Evolutionary conservation across 495 filamentous ascomycete species (phyloP).

Genomic region (Lasiosphaeria miniovina): DNA sequence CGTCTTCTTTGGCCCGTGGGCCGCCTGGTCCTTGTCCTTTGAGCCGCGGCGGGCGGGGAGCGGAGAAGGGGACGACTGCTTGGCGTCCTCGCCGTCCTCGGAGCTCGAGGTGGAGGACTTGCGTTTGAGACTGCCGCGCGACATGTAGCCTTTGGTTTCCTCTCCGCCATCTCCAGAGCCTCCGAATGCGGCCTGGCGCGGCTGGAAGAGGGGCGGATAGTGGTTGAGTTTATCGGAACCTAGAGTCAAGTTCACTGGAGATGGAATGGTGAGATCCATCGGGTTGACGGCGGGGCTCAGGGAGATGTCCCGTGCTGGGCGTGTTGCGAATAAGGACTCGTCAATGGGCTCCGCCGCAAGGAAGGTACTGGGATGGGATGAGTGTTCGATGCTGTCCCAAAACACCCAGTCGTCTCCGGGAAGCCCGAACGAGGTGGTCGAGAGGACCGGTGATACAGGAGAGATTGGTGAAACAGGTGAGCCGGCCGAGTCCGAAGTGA

Average conservation of each 20-base stretch:
- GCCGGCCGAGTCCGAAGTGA: constrained; percentile 29
- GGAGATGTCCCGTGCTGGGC: constrained; percentile 8
- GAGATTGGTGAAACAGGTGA: constrained; percentile 28
- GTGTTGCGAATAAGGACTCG: constrained; percentile 8
- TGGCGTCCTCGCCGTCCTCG: constrained; percentile 13
- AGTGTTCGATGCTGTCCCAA: constrained; percentile 22
- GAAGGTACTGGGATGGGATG: constrained; percentile 18
- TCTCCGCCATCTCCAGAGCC: not conserved
- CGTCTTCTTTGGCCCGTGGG: constrained; percentile 27
- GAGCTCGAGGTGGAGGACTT: constrained; percentile 22
- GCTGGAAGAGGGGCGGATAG: constrained; percentile 14
- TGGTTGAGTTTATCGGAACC: constrained; percentile 2
- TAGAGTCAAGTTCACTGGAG: not conserved
- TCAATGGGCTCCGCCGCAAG: constrained; percentile 22
- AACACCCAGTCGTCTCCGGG: constrained; percentile 21
- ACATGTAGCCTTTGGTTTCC: constrained; percentile 18
- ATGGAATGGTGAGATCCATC: constrained; percentile 23
- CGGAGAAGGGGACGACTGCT: constrained; percentile 12
- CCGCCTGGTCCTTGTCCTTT: constrained; percentile 3
- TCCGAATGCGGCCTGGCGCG: constrained; percentile 12
- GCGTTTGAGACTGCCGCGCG: constrained; percentile 27
- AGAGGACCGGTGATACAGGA: constrained; percentile 15
- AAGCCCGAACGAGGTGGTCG: constrained; percentile 25
- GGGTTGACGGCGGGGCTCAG: constrained; percentile 33
- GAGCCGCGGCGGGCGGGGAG: constrained; percentile 11